Conservation (phyloP, 176 grass and related monocot genomes). For the Triticum monococcum region DNA sequence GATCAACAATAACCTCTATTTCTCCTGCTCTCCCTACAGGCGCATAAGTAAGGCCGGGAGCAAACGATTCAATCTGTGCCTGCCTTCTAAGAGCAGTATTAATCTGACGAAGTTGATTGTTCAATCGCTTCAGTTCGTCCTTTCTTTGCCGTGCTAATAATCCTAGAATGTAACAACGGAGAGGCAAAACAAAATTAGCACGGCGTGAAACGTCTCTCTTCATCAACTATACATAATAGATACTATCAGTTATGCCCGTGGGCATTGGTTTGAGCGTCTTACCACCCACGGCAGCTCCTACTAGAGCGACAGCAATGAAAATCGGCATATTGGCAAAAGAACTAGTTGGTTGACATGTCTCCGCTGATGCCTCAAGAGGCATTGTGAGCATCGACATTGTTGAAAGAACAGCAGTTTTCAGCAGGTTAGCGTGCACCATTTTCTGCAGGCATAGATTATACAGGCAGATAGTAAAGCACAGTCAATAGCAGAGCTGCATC, state of each 20-base stretch:
- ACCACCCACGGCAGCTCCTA: constrained; percentile 61
- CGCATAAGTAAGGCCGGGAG: constrained; percentile 62
- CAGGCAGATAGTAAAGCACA: not conserved
- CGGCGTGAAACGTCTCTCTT: not conserved
- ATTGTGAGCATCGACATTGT: constrained; percentile 37
- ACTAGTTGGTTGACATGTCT: constrained; percentile 38
- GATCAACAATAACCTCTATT: constrained; percentile 61
- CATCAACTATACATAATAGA: not conserved
- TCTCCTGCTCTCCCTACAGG: constrained; percentile 48
- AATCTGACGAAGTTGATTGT: constrained; percentile 69
- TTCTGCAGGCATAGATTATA: constrained; percentile 41
- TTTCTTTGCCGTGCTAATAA: constrained; percentile 64
- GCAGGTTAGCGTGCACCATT: constrained; percentile 4
- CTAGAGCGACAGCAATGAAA: constrained; percentile 58
- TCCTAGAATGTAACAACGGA: constrained; percentile 27
- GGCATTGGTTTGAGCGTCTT: not conserved
- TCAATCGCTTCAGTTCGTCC: constrained; percentile 54
- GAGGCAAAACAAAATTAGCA: not conserved
- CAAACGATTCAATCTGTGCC: constrained; percentile 78
- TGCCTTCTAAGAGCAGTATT: constrained; percentile 58
- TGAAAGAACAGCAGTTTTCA: constrained; percentile 40
- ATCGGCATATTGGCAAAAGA: constrained; percentile 59
- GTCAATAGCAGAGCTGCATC: not conserved
- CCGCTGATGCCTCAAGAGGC: constrained; percentile 53
- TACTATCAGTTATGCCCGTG: not conserved